Percentiles rank a stretch among this genome's conserved stretches.
phyloP scores from a whole-genome alignment of 495 filamentous ascomycete genomes.

The Rostrohypoxylon terebratum region DNA sequence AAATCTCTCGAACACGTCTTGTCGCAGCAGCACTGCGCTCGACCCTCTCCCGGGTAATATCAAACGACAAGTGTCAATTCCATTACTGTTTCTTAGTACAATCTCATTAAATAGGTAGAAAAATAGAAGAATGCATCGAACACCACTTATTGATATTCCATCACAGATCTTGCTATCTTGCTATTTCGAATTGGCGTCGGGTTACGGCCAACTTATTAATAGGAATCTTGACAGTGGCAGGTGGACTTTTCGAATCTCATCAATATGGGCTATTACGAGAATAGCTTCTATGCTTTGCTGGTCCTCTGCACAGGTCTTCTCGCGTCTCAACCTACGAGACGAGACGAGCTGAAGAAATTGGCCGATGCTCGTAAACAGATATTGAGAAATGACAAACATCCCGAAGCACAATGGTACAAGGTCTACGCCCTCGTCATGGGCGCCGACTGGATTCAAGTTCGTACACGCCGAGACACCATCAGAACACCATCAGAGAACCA shows the following conservation, averaged over 20 bases:
- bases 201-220: constrained; percentile 5
- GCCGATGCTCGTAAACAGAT: constrained; percentile 20
- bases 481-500: no score
- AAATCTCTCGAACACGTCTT: constrained; percentile 31
- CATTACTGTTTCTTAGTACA: not conserved
- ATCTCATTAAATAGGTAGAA: constrained; percentile 8
- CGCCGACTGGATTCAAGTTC: constrained; percentile 68
- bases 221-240: constrained; percentile 6
- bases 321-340: constrained; percentile 42
- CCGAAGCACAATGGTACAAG: constrained; percentile 46
- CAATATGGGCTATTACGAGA: constrained; percentile 46
- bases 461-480: constrained; percentile 9
- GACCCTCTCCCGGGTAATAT: constrained; percentile 48
- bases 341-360: constrained; percentile 33
- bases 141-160: constrained; percentile 14
- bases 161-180: constrained; percentile 14
- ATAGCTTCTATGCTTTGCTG: constrained; percentile 41
- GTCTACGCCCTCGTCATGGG: constrained; percentile 64
- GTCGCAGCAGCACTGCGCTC: constrained; percentile 43
- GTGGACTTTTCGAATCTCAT: not conserved
- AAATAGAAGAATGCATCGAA: constrained; percentile 18
- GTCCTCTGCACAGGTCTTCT: constrained; percentile 40
- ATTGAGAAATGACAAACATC: constrained; percentile 34
- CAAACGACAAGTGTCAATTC: constrained; percentile 52
- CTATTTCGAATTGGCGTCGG: constrained; percentile 15